phyloP scores from a whole-genome alignment of 805 yeast genomes.

The Candida alai region DNA sequence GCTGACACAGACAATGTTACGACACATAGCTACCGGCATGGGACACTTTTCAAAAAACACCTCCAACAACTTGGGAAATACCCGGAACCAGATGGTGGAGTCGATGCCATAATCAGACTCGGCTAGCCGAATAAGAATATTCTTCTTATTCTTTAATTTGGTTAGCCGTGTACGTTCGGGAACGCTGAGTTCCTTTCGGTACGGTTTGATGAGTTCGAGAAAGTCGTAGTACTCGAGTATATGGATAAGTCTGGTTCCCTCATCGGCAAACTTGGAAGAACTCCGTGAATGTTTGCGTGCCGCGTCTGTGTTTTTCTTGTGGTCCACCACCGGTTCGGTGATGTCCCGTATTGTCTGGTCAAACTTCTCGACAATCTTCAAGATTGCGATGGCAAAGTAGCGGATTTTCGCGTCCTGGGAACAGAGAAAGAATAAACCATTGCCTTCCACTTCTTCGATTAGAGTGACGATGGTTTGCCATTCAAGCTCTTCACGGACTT shows the following conservation, averaged over 20 bases:
- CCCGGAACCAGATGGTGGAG: slow-evolving; percentile 92
- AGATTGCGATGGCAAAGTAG: slow-evolving; percentile 67
- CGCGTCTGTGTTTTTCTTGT: no score
- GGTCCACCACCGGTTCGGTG: slow-evolving; percentile 19
- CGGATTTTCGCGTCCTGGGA: slow-evolving; percentile 80
- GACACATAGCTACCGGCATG: slow-evolving; percentile 86
- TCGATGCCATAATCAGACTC: slow-evolving; percentile 94
- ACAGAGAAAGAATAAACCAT: slow-evolving; percentile 86
- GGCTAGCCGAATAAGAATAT: slow-evolving; percentile 70
- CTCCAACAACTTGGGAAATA: slow-evolving; percentile 71
- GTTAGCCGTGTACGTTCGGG: slow-evolving; percentile 75
- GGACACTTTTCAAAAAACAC: slow-evolving; percentile 80
- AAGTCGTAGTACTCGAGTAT: slow-evolving; percentile 71
- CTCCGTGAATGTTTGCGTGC: slow-evolving; percentile 46
- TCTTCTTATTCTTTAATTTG: slow-evolving; percentile 61
- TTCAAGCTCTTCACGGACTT: slow-evolving; percentile 59
- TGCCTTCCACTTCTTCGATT: slow-evolving; percentile 93
- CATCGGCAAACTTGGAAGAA: slow-evolving; percentile 68
- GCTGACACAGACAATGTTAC: slow-evolving; percentile 86
- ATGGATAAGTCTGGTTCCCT: slow-evolving; percentile 73
- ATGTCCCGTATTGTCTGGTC: slow-evolving; percentile 73
- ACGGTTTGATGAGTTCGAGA: slow-evolving; percentile 52
- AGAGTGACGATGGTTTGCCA: slow-evolving; percentile 77
- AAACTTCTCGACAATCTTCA: slow-evolving; percentile 78
- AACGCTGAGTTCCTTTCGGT: slow-evolving; percentile 52